Conservation (phyloP, 106 monocot species). For the Platanthera zijinensis region DNA sequence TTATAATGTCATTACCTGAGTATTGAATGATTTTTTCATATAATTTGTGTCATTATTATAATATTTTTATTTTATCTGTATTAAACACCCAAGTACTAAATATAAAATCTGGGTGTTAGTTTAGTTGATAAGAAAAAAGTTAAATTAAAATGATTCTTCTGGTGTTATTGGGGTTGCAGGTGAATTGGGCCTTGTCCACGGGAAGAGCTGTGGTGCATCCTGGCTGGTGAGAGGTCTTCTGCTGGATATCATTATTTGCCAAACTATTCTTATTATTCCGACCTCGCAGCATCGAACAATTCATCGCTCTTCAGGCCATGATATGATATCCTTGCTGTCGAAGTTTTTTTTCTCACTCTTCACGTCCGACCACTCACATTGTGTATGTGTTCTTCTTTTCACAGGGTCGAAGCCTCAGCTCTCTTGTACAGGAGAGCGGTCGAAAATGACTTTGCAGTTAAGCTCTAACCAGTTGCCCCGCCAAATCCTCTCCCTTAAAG, state of each 20-base stretch:
- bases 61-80: no score
- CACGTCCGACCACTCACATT: neutral
- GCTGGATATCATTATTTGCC: neutral
- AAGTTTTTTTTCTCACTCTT: neutral
- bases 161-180: conserved; percentile 26
- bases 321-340: no score
- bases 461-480: conserved; percentile 25
- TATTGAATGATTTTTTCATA: no score
- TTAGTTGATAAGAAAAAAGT: no score
- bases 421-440: conserved; percentile 76
- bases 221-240: conserved; percentile 60
- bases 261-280: neutral
- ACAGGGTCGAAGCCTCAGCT: conserved; percentile 98
- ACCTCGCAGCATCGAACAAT: no score
- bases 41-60: no score
- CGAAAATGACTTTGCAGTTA: conserved; percentile 74
- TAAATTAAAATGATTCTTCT: neutral
- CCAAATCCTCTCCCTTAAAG: neutral
- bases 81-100: no score
- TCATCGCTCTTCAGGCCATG: no score
- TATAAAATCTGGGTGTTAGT: neutral
- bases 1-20: no score
- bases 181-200: conserved; percentile 86
- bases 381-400: neutral
- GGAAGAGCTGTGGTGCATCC: conserved; percentile 87